Evolutionary conservation across 768 basidiomycete genomes (phyloP).

Genomic region (Leccinum rimulosum): DNA sequence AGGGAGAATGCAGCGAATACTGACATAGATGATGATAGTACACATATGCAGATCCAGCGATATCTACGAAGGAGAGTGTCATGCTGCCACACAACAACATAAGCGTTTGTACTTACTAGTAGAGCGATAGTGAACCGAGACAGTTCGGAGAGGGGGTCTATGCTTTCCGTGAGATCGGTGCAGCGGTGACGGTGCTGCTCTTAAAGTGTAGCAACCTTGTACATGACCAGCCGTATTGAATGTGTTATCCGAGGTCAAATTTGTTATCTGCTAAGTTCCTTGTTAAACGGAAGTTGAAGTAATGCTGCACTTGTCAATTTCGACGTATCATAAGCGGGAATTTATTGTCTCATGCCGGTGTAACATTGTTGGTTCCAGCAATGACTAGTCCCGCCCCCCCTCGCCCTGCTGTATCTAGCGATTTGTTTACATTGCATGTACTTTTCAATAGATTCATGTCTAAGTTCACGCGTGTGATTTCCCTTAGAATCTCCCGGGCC

Average conservation of each 20-base stretch:
- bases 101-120: neutral
- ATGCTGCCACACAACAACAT: neutral
- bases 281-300: too few species aligned
- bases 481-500: too few species aligned
- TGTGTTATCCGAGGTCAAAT: neutral
- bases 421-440: too few species aligned
- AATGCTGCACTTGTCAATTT: too few species aligned
- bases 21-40: slow-evolving; percentile 1
- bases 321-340: too few species aligned
- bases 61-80: neutral
- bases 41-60: neutral
- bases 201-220: neutral
- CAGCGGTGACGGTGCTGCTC: neutral
- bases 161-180: neutral
- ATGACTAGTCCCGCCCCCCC: too few species aligned
- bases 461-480: too few species aligned
- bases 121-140: neutral
- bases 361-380: too few species aligned
- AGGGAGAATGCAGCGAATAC: slow-evolving; percentile 4
- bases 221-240: neutral
- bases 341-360: too few species aligned
- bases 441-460: too few species aligned
- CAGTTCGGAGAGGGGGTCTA: neutral
- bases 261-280: too few species aligned
- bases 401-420: too few species aligned